Evolutionary conservation across 805 yeast species (phyloP), one percentile per base, ranked within the genome.

Genomic region (Metschnikowia orientalis): DNA sequence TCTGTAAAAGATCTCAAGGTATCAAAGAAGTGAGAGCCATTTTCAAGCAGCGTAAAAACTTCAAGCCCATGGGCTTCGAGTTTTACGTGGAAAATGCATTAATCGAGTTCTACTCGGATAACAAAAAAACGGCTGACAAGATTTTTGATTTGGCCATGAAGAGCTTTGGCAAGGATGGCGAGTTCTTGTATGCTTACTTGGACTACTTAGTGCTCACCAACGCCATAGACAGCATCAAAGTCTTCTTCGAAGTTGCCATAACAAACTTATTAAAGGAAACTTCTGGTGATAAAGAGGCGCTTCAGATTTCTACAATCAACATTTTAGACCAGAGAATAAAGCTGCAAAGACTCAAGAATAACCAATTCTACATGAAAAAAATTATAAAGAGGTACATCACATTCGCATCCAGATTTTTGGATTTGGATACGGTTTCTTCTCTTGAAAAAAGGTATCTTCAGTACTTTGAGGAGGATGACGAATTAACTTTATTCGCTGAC

Each of bases 61-160:
- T 75, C 44, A 53, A 65, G n/a, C 60, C 65, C 8, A 59, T 82
- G 25, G 81, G 94, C 1, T 77, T 79, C 63, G 86, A 86, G 46
- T 72, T 90, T 13, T 90, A 73, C 57, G 79, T 80, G 13, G 90
- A 85, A 38, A 81, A 83, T 49, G 95, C 97, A 1, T 64, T 76
- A 52, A 67, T 88, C 64, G 98, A 90, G 52, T 79, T 73, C 46
- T 77, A 75, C 45, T 69, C 80, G 38, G 79, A 75, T 39, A 82
- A 79, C 40, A 61, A 71, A 15, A 79, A 75, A 34, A 77, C 84
- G 27, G 89, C 96, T 0, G 63, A 72, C 32, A 80, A 80, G 51
- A 78, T 89, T 12, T 81, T 86, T 54, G 94, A 84, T 57, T 85
- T 26, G 97, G 94, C 38, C 6, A 63, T 85, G 63, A 84, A 77